These are phyloP conservation scores for Calonectria pauciramosa DNA, from an alignment of 2,329 filamentous ascomycete genomes.

Conservation along the genomic window DNA sequence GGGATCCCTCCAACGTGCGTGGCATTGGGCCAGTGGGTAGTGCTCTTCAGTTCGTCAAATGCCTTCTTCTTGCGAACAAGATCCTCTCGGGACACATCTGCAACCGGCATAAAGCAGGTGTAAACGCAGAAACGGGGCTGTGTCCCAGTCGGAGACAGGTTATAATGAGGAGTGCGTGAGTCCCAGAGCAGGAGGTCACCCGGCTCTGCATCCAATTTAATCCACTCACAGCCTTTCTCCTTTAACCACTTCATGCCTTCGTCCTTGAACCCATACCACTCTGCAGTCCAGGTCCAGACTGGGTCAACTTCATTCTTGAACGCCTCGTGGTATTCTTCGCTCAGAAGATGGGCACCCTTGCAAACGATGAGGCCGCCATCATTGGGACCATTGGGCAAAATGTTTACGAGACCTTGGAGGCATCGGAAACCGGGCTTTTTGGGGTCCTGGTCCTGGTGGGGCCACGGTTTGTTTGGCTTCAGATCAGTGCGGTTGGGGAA, in stretches of 20 bases:
- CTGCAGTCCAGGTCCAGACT: conserved; percentile 51
- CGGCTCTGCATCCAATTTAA: conserved; percentile 55
- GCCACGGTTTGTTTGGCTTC: conserved; percentile 20
- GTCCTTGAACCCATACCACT: conserved; percentile 48
- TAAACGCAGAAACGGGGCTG: conserved; percentile 52
- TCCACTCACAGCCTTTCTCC: conserved; percentile 46
- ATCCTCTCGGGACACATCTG: conserved; percentile 43
- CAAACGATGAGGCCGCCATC: conserved; percentile 50
- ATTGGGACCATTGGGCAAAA: conserved; percentile 46
- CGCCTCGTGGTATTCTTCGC: conserved; percentile 50
- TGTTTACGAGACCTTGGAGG: conserved; percentile 63
- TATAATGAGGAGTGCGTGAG: conserved; percentile 55
- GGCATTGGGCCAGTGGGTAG: conserved; percentile 57
- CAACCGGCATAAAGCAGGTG: conserved; percentile 33
- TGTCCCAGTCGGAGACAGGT: conserved; percentile 51
- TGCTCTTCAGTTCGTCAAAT: conserved; percentile 51
- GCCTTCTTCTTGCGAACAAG: conserved; percentile 54
- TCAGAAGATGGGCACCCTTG: conserved; percentile 24
- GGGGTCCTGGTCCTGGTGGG: conserved; percentile 24
- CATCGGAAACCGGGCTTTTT: conserved; percentile 57
- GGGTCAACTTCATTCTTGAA: conserved; percentile 44
- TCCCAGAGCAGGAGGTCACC: conserved; percentile 57
- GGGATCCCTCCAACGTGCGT: not conserved
- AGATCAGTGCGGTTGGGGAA: conserved; percentile 55
- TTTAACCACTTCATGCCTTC: conserved; percentile 50